Conservation (phyloP, 176 grass and related monocot genomes). For the Canna indica region DNA sequence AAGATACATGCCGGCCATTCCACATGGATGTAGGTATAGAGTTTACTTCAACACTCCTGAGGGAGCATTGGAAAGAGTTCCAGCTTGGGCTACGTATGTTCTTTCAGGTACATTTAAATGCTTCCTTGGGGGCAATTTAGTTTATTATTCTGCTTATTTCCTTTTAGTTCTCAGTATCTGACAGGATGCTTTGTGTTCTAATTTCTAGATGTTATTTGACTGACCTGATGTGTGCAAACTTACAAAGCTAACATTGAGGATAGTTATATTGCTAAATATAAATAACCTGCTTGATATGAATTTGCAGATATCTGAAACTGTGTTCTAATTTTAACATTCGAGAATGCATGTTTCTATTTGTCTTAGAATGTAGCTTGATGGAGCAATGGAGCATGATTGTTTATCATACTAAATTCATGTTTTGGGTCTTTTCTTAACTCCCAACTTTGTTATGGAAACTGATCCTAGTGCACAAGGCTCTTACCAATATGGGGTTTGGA, state of each 20-base stretch:
- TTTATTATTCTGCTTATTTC: slow-evolving; percentile 3
- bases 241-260: not conserved
- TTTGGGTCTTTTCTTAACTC: not conserved
- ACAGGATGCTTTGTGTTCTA: not conserved
- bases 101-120: slow-evolving; percentile 46
- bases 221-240: not conserved
- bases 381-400: not conserved
- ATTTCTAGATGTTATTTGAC: slow-evolving; percentile 3
- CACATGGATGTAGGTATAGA: slow-evolving; percentile 68
- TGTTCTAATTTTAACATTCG: not conserved
- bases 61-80: slow-evolving; percentile 75
- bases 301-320: not conserved
- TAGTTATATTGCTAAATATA: not conserved
- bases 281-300: not conserved
- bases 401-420: not conserved
- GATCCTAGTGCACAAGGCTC: not conserved
- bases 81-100: slow-evolving; percentile 95
- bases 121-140: not conserved
- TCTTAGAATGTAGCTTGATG: not conserved
- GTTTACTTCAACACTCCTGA: slow-evolving; percentile 98
- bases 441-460: not conserved
- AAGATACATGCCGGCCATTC: slow-evolving; percentile 71
- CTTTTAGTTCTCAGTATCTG: not conserved
- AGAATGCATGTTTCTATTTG: too few relatives aligned
- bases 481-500: too few relatives aligned